These are phyloP conservation scores for Margaritispora aquatica DNA, from an alignment of 495 filamentous ascomycete species.

Conservation along the genomic window DNA sequence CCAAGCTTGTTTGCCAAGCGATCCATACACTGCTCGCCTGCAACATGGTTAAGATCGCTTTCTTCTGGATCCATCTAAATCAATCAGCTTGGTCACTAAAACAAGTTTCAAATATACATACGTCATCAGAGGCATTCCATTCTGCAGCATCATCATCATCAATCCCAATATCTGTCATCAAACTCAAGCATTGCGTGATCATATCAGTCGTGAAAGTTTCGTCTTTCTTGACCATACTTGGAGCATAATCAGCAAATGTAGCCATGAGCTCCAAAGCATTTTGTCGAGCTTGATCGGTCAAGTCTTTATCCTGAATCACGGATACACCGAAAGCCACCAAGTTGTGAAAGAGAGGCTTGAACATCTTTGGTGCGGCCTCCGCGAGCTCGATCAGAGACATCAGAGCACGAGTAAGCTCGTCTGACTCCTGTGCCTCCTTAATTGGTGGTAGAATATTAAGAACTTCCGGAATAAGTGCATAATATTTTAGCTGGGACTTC, in stretches of 20 bases:
- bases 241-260: conserved; percentile 93
- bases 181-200: conserved; percentile 96
- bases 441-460: conserved; percentile 90
- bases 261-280: conserved; percentile 96
- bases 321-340: conserved; percentile 87
- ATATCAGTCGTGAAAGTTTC: conserved; percentile 84
- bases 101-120: conserved; percentile 37
- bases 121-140: conserved; percentile 91
- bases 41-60: conserved; percentile 95
- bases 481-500: conserved; percentile 82
- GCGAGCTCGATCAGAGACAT: conserved; percentile 89
- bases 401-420: conserved; percentile 82
- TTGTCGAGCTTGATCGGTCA: conserved; percentile 82
- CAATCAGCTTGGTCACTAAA: background rate
- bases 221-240: conserved; percentile 92
- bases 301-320: conserved; percentile 91
- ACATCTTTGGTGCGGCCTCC: conserved; percentile 91
- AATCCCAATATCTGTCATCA: conserved; percentile 97
- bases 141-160: conserved; percentile 94
- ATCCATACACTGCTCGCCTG: conserved; percentile 98
- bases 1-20: conserved; percentile 95
- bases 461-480: conserved; percentile 74
- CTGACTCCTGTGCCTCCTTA: conserved; percentile 81
- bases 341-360: conserved; percentile 83
- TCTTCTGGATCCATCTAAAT: conserved; percentile 84